phyloP scores from a whole-genome alignment of 805 yeast genomes.

The Ogataea paraovalis region DNA sequence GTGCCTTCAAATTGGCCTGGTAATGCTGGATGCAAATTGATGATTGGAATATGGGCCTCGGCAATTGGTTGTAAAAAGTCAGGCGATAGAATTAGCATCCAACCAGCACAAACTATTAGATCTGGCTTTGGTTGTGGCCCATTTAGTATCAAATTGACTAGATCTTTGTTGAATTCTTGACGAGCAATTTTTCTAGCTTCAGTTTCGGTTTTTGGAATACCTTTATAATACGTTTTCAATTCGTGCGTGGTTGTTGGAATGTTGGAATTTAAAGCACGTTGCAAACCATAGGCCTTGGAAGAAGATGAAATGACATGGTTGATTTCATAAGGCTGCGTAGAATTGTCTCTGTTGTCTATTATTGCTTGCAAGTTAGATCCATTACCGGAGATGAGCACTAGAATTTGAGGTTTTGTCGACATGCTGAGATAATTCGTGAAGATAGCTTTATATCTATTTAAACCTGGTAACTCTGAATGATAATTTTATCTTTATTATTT shows the following conservation, averaged over 20 bases:
- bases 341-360: conserved; percentile 60
- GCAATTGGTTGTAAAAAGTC: conserved; percentile 65
- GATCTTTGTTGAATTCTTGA: conserved; percentile 68
- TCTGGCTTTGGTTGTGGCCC: conserved; percentile 55
- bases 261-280: conserved; percentile 64
- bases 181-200: conserved; percentile 58
- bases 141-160: conserved; percentile 60
- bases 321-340: conserved; percentile 44
- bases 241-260: conserved; percentile 75
- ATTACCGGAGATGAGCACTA: conserved; percentile 88
- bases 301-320: conserved; percentile 82
- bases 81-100: conserved; percentile 91
- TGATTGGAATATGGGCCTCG: conserved; percentile 64
- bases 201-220: conserved; percentile 65
- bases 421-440: not conserved
- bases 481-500: too few species aligned
- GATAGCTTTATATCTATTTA: too few species aligned
- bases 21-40: conserved; percentile 93
- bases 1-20: conserved; percentile 98
- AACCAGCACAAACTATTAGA: conserved; percentile 94
- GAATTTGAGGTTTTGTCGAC: conserved; percentile 32
- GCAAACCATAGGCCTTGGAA: conserved; percentile 80
- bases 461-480: too few species aligned
- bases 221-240: conserved; percentile 69
- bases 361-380: conserved; percentile 96